These are phyloP conservation scores for Auricularia sp. DNA, from an alignment of 768 basidiomycete species.

Conservation along the genomic window DNA sequence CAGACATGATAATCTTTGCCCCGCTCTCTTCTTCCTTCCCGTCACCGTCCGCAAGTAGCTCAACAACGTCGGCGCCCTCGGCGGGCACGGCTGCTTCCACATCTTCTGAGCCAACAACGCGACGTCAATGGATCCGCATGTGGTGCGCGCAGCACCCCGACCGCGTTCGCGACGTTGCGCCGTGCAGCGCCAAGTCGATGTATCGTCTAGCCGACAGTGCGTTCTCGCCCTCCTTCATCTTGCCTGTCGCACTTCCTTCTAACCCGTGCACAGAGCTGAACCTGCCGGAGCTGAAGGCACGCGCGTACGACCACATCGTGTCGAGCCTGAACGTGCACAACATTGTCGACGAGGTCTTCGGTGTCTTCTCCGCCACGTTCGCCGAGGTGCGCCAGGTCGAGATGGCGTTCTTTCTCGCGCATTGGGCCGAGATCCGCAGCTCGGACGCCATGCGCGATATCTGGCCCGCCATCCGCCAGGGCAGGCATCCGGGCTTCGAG, in stretches of 20 bases:
- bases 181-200: slow-evolving; percentile 76
- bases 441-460: slow-evolving; percentile 76
- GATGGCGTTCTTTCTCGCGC: slow-evolving; percentile 66
- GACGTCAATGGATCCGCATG: slow-evolving; percentile 62
- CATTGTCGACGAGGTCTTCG: slow-evolving; percentile 79
- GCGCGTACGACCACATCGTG: slow-evolving; percentile 74
- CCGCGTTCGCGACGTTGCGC: slow-evolving; percentile 36
- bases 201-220: slow-evolving; percentile 77
- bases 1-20: slow-evolving; percentile 74
- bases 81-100: slow-evolving; percentile 9
- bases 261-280: slow-evolving; percentile 47
- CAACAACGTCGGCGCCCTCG: background rate
- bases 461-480: slow-evolving; percentile 77
- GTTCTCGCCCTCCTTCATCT: slow-evolving; percentile 13
- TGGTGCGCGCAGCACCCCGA: slow-evolving; percentile 56
- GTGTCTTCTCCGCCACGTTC: slow-evolving; percentile 72
- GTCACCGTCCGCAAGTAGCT: slow-evolving; percentile 7
- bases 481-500: slow-evolving; percentile 80
- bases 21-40: slow-evolving; percentile 67
- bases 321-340: slow-evolving; percentile 69
- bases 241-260: slow-evolving; percentile 6
- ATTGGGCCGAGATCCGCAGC: slow-evolving; percentile 76
- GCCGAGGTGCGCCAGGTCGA: slow-evolving; percentile 73
- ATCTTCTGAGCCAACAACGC: slow-evolving; percentile 24
- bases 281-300: slow-evolving; percentile 58